Evolutionary conservation across 2,329 filamentous ascomycete genomes (phyloP), one percentile per base, ranked within the genome.

Genomic region (Paraphaeosphaeria sporulosa): DNA sequence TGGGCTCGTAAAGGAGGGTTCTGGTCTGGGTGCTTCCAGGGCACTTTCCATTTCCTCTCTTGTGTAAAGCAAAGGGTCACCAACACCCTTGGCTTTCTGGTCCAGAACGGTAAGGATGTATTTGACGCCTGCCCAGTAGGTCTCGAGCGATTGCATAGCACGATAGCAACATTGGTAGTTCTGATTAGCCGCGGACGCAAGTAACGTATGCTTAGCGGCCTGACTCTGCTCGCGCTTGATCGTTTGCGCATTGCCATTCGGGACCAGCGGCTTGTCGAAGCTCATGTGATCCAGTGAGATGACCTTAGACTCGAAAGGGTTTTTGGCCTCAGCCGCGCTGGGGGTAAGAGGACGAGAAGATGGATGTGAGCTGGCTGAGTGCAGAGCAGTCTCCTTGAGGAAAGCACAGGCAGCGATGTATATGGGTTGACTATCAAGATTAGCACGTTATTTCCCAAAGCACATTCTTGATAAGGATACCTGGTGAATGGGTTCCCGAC

Each of bases 361-460:
- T 21, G 88, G 83, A 59, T 89, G 84, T 3, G 85, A 87, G 0
- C 90, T 90, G 23, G 81, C 80, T 0, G 89, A 89, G 63, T 88
- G 89, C 15, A 90, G 86, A 3, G 87, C 89, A 4, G 91, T 92
- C 73, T 96, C 93, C 80, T 93, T 92, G 17, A 96, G 80, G 68
- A 96, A 96, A 0, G 93, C 93, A 71, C 92, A 96, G 0, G 92
- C 93, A 0, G 93, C 93, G 61, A 96, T 94, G 69, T 96, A 96
- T 71, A 96, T 96, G 0, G 93, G 93, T 76, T 96, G 93, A 50
- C 90, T 93, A 59, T 0, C 5, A 7, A 10, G 30, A 43, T 74
- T 55, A 74, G 71, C 42, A 36, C 49, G 4, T 32, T 4, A 30
- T 40, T 4, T 9, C 19, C n/a, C 4, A 27, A n/a, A 3, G 19